phyloP scores from a whole-genome alignment of 1,284 basidiomycete species.

The Apiotrichum mycotoxinovorans region DNA sequence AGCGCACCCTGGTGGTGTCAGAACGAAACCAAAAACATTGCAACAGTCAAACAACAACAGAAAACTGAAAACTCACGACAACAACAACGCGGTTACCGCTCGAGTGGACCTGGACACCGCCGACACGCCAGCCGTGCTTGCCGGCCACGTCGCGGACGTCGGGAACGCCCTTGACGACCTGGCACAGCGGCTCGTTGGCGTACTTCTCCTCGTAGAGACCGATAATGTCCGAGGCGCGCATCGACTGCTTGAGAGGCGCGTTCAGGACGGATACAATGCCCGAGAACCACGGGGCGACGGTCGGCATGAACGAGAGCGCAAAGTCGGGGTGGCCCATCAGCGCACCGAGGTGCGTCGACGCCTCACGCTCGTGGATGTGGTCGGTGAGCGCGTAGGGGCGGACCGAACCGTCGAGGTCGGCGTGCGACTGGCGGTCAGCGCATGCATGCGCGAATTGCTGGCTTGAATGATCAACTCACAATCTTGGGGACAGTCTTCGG shows the following conservation, averaged over 20 bases:
- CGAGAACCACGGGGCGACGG: conserved; percentile 91
- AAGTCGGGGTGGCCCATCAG: conserved; percentile 55
- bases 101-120: conserved; percentile 91
- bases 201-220: conserved; percentile 78
- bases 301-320: conserved; percentile 80
- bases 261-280: conserved; percentile 87
- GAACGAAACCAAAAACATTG: too few species aligned
- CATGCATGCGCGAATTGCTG: too few species aligned
- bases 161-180: conserved; percentile 66
- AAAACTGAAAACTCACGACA: conserved; percentile 68
- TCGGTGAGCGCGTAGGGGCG: conserved; percentile 88
- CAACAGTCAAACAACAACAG: too few species aligned
- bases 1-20: conserved; percentile 60
- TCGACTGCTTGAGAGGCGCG: conserved; percentile 67
- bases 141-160: conserved; percentile 70
- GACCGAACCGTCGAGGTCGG: conserved; percentile 70
- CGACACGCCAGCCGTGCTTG: conserved; percentile 83
- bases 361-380: conserved; percentile 98
- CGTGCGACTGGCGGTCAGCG: conserved; percentile 52
- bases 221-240: conserved; percentile 67
- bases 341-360: conserved; percentile 70
- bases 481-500: conserved; percentile 81
- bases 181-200: conserved; percentile 67
- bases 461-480: conserved; percentile 40
- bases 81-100: conserved; percentile 84